Evolutionary conservation across 208 protist genomes (phyloP).

Genomic region (Crithidia expoeki): DNA sequence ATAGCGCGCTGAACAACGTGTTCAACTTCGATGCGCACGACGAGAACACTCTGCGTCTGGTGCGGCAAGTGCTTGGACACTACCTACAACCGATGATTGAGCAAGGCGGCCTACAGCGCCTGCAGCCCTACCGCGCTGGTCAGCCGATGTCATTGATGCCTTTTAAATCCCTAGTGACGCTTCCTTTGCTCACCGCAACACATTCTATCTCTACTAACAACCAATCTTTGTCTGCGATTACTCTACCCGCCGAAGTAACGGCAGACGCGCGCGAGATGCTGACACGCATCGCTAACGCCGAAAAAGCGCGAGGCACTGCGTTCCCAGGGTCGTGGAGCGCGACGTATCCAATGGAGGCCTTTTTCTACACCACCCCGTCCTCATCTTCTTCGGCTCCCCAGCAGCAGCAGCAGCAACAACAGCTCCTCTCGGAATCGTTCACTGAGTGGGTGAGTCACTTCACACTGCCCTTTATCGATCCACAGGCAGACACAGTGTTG

Average conservation of each 20-base stretch:
- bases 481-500: constrained; percentile 50
- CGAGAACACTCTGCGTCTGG: constrained; percentile 71
- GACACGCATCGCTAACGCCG: constrained; percentile 1
- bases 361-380: not conserved
- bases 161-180: constrained; percentile 31
- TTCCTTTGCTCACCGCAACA: constrained; percentile 13
- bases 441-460: constrained; percentile 63
- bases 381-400: not conserved
- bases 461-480: constrained; percentile 60
- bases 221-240: not conserved
- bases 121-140: constrained; percentile 52
- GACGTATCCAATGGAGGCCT: constrained; percentile 27
- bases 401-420: not conserved
- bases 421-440: constrained; percentile 37
- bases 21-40: constrained; percentile 88
- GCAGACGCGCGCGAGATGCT: constrained; percentile 1
- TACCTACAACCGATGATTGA: constrained; percentile 48
- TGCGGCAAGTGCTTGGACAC: constrained; percentile 64
- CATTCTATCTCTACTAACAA: not conserved
- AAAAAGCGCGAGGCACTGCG: not conserved
- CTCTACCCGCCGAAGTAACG: constrained; percentile 6
- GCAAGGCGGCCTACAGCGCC: constrained; percentile 45
- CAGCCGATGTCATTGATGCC: constrained; percentile 37
- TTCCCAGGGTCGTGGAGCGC: constrained; percentile 30
- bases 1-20: constrained; percentile 80